These are phyloP conservation scores for Periconia sp. DNA, from an alignment of 2,329 filamentous ascomycete species.

Conservation along the genomic window DNA sequence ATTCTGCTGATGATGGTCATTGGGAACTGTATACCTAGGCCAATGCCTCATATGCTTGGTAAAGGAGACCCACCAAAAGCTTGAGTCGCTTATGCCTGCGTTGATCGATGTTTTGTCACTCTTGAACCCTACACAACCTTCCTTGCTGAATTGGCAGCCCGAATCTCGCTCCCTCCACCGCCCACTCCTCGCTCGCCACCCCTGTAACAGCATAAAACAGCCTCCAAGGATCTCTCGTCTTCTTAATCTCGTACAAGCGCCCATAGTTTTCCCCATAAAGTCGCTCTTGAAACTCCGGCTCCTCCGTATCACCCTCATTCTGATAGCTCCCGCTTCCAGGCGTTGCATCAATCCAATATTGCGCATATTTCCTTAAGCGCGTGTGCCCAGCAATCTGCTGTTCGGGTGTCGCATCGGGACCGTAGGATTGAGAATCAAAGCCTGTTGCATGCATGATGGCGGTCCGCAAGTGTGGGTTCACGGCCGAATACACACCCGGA, in stretches of 20 bases:
- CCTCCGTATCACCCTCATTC: slow-evolving; percentile 36
- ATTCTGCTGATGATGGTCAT: too few relatives aligned
- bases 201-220: slow-evolving; percentile 30
- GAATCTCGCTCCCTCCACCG: slow-evolving; percentile 18
- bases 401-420: slow-evolving; percentile 16
- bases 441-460: slow-evolving; percentile 31
- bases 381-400: slow-evolving; percentile 24
- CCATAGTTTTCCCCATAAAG: slow-evolving; percentile 31
- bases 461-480: slow-evolving; percentile 24
- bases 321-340: slow-evolving; percentile 35
- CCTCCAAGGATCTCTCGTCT: slow-evolving; percentile 25
- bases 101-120: too few relatives aligned
- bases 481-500: slow-evolving; percentile 22
- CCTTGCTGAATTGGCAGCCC: slow-evolving; percentile 31
- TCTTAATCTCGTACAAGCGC: slow-evolving; percentile 22
- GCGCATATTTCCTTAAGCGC: slow-evolving; percentile 21
- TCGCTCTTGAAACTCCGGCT: slow-evolving; percentile 28
- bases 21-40: too few relatives aligned
- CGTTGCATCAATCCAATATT: slow-evolving; percentile 26
- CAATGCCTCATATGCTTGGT: too few relatives aligned
- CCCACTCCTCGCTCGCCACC: slow-evolving; percentile 29
- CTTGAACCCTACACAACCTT: slow-evolving; percentile 20
- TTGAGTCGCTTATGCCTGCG: too few relatives aligned
- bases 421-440: slow-evolving; percentile 23
- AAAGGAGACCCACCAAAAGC: too few relatives aligned